phyloP scores from a whole-genome alignment of 371 early-diverging fungal species.

The Mortierella sp. region DNA sequence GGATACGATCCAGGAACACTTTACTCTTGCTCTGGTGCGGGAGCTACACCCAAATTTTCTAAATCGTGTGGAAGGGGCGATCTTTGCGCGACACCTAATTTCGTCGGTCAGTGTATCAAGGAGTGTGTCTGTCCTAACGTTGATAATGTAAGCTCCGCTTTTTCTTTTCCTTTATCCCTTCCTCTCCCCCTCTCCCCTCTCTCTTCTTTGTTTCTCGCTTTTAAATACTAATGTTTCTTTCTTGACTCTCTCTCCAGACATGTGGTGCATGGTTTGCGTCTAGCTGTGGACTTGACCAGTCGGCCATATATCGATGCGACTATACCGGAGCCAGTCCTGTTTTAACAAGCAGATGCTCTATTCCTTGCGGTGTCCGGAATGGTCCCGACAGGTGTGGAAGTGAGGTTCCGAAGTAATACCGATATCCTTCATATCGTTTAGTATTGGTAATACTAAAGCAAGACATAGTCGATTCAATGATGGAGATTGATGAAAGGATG shows the following conservation, averaged over 20 bases:
- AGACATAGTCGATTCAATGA: too few relatives aligned
- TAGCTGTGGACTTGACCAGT: slow-evolving; percentile 3
- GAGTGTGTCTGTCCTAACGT: slow-evolving; percentile 14
- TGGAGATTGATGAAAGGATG: too few relatives aligned
- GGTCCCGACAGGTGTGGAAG: slow-evolving; percentile 29
- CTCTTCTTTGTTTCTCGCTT: neutral
- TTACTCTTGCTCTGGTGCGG: slow-evolving; percentile 15
- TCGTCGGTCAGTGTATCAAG: slow-evolving; percentile 12
- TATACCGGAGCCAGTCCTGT: slow-evolving; percentile 3
- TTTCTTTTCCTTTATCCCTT: neutral
- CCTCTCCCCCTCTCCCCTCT: neutral
- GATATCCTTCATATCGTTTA: too few relatives aligned
- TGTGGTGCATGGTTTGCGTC: slow-evolving; percentile 22
- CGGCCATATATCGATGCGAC: slow-evolving; percentile 17
- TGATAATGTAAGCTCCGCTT: slow-evolving; percentile 6
- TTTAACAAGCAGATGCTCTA: neutral
- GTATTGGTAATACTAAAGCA: too few relatives aligned
- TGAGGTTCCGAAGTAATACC: too few relatives aligned
- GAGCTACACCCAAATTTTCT: neutral
- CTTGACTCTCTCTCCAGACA: slow-evolving; percentile 3
- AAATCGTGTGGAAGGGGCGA: slow-evolving; percentile 7
- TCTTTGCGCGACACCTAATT: slow-evolving; percentile 2
- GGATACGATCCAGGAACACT: slow-evolving; percentile 3
- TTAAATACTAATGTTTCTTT: neutral
- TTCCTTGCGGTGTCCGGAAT: slow-evolving; percentile 24